Percentiles rank a stretch among this genome's conserved stretches.
phyloP scores from a whole-genome alignment of 2,329 filamentous ascomycete genomes.

The Diaporthe capsici region DNA sequence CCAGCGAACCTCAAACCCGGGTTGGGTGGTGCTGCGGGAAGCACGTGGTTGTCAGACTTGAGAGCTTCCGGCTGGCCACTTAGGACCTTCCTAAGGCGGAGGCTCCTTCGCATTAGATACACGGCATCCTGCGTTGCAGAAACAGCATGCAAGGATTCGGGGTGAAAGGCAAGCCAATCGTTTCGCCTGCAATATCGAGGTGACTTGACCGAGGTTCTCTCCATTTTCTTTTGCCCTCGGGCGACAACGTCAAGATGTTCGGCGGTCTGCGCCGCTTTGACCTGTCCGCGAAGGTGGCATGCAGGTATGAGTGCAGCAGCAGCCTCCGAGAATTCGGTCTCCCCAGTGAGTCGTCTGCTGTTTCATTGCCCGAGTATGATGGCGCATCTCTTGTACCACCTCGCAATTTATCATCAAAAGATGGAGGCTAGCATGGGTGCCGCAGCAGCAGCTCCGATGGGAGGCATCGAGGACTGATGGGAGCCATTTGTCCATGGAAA shows the following conservation, averaged over 20 bases:
- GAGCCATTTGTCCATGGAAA: not conserved
- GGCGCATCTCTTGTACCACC: slow-evolving; percentile 13
- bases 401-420: not conserved
- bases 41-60: slow-evolving; percentile 19
- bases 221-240: not conserved
- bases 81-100: slow-evolving; percentile 20
- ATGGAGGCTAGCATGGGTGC: not conserved
- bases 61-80: slow-evolving; percentile 17
- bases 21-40: not conserved
- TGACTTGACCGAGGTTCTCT: not conserved
- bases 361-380: not conserved
- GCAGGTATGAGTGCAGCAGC: not conserved
- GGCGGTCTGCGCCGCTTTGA: not conserved
- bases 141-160: slow-evolving; percentile 11
- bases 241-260: not conserved
- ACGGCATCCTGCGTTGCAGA: slow-evolving; percentile 32
- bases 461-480: not conserved
- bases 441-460: not conserved
- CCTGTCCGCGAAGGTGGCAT: too few species aligned
- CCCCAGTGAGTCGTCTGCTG: not conserved
- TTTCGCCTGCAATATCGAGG: not conserved
- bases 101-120: not conserved
- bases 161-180: slow-evolving; percentile 9
- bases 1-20: slow-evolving; percentile 8
- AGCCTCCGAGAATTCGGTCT: not conserved